phyloP scores from a whole-genome alignment of 2,329 filamentous ascomycete genomes.

The Ophiostoma himal-ulmi region DNA sequence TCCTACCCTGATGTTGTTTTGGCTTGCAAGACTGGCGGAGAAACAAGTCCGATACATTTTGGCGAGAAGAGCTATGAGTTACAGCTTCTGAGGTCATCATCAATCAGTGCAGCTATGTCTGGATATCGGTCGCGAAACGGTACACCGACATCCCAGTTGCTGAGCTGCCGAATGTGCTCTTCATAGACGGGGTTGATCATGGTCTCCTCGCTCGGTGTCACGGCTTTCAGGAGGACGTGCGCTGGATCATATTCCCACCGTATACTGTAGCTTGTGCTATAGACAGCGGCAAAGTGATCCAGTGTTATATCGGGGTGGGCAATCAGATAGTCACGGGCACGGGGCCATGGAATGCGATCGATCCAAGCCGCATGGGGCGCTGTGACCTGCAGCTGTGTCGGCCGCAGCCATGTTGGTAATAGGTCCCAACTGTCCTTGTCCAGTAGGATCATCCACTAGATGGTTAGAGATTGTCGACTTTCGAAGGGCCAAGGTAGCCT shows the following conservation, averaged over 20 bases:
- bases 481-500: constrained; percentile 24
- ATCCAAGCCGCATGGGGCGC: constrained; percentile 32
- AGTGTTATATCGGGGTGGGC: constrained; percentile 29
- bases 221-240: constrained; percentile 28
- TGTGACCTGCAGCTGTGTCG: constrained; percentile 29
- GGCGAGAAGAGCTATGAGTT: neutral
- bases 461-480: neutral
- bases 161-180: neutral
- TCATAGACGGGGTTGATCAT: neutral
- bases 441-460: constrained; percentile 25
- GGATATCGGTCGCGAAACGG: neutral
- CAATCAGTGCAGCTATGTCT: constrained; percentile 1
- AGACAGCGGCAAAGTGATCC: constrained; percentile 32
- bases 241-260: constrained; percentile 33
- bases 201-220: constrained; percentile 7
- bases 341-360: constrained; percentile 33
- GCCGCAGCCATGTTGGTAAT: constrained; percentile 32
- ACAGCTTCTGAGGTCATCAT: neutral
- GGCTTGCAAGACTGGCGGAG: neutral
- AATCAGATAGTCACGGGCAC: constrained; percentile 27
- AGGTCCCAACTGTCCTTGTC: constrained; percentile 32
- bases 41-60: neutral
- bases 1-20: neutral
- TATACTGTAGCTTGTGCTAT: constrained; percentile 32
- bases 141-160: neutral